Conservation (phyloP, 108 stramenopile genomes). For the Asterionellopsis glacialis region DNA sequence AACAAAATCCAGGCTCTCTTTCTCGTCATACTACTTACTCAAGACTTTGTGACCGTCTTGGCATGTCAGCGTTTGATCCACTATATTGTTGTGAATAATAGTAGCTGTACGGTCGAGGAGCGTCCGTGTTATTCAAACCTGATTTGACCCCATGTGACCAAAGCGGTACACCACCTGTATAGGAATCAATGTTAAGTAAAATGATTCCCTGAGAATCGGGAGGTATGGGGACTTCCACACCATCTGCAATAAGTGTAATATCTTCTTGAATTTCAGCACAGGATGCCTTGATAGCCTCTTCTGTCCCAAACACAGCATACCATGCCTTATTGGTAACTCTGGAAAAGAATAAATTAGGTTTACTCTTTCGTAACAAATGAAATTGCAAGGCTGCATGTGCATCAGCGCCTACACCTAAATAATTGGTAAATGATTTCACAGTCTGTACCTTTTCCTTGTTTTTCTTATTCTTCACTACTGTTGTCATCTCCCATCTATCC, state of each 20-base stretch:
- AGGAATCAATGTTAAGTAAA: constrained; percentile 87
- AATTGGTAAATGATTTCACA: constrained; percentile 77
- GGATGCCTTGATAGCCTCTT: constrained; percentile 76
- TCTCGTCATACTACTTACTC: constrained; percentile 1
- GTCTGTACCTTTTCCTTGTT: constrained; percentile 29
- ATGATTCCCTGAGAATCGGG: constrained; percentile 86
- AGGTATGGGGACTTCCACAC: constrained; percentile 79
- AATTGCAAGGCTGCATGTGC: constrained; percentile 85
- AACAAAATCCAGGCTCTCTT: too few species aligned
- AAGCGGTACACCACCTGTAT: constrained; percentile 81
- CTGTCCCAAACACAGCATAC: constrained; percentile 86
- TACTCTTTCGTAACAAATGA: constrained; percentile 65
- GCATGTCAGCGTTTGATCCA: constrained; percentile 3
- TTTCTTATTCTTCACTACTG: constrained; percentile 31
- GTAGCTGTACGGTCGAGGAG: background rate
- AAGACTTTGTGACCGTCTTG: constrained; percentile 4
- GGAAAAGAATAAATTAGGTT: constrained; percentile 82
- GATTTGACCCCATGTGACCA: constrained; percentile 63
- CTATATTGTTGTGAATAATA: constrained; percentile 3
- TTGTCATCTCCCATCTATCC: constrained; percentile 79
- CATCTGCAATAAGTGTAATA: constrained; percentile 80
- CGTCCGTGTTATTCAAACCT: background rate
- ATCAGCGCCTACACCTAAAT: constrained; percentile 88
- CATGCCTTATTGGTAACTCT: constrained; percentile 85
- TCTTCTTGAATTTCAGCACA: constrained; percentile 66